Percentiles rank a stretch among this genome's conserved stretches.
phyloP scores from a whole-genome alignment of 73 alveolate species.

The Tetrahymena thermophila region DNA sequence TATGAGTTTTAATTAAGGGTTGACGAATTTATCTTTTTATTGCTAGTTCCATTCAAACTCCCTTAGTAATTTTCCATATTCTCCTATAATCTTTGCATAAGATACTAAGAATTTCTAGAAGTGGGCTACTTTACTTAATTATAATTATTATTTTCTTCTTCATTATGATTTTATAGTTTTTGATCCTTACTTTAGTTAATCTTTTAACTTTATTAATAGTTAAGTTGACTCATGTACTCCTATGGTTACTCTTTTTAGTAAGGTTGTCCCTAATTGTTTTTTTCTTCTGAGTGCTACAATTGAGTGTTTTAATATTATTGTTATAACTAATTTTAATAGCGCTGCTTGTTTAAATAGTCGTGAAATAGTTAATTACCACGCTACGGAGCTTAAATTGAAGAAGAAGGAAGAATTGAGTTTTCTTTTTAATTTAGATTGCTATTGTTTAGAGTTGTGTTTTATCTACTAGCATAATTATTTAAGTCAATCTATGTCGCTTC shows the following conservation, averaged over 20 bases:
- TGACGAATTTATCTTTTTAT: background rate
- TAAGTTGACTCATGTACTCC: too few species aligned
- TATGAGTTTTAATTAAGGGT: background rate
- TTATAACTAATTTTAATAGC: background rate
- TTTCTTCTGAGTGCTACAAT: background rate
- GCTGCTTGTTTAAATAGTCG: background rate
- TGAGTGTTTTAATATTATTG: background rate
- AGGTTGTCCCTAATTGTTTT: background rate
- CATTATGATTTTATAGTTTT: background rate
- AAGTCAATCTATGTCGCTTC: background rate
- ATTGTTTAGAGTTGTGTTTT: background rate
- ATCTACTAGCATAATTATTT: background rate
- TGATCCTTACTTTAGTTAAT: too few species aligned
- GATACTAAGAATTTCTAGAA: background rate
- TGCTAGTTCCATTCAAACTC: background rate
- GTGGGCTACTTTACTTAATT: background rate
- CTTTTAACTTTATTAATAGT: background rate
- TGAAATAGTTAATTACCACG: background rate
- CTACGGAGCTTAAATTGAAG: background rate
- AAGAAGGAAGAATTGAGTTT: background rate
- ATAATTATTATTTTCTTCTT: background rate
- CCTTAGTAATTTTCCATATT: background rate
- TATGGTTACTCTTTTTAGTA: background rate
- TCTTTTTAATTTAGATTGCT: background rate
- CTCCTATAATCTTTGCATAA: background rate